These are phyloP conservation scores for Lentinula novae-zelandiae DNA, from an alignment of 1,284 basidiomycete species.

Conservation along the genomic window DNA sequence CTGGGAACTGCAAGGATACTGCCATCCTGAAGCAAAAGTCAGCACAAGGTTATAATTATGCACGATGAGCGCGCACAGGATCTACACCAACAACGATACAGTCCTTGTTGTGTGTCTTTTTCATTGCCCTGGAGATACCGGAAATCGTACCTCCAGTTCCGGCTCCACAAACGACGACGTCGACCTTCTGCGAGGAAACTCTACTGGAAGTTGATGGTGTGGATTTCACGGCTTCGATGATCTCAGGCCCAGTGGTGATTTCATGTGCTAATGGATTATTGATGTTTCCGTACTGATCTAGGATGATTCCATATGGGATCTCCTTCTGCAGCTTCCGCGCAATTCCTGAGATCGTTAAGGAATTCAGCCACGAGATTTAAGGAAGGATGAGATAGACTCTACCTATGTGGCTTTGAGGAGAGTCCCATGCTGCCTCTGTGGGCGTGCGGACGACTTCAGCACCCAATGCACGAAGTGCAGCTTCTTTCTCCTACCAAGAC, in stretches of 20 bases:
- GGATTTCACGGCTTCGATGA: slow-evolving; percentile 68
- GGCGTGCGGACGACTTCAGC: slow-evolving; percentile 95
- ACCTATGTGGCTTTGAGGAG: slow-evolving; percentile 89
- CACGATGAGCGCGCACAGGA: slow-evolving; percentile 55
- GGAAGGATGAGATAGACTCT: slow-evolving; percentile 35
- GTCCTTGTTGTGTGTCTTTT: slow-evolving; percentile 69
- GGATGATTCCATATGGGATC: slow-evolving; percentile 85
- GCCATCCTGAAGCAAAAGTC: slow-evolving; percentile 54
- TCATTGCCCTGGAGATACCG: slow-evolving; percentile 81
- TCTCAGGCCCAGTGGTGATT: slow-evolving; percentile 84
- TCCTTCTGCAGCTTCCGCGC: slow-evolving; percentile 74
- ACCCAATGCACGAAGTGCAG: slow-evolving; percentile 85
- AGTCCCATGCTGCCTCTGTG: slow-evolving; percentile 83
- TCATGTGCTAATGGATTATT: slow-evolving; percentile 93
- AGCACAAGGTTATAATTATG: background rate
- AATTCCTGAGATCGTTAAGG: slow-evolving; percentile 78
- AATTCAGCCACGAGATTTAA: slow-evolving; percentile 72
- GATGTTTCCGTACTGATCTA: slow-evolving; percentile 87
- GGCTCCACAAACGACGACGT: slow-evolving; percentile 84
- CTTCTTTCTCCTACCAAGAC: slow-evolving; percentile 80
- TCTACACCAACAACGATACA: slow-evolving; percentile 85
- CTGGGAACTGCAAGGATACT: slow-evolving; percentile 82
- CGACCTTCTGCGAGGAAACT: slow-evolving; percentile 71
- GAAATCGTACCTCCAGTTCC: slow-evolving; percentile 96
- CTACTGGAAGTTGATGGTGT: slow-evolving; percentile 54